phyloP scores from a whole-genome alignment of 164 flowering plant genomes.

The Aristolochia californica region DNA sequence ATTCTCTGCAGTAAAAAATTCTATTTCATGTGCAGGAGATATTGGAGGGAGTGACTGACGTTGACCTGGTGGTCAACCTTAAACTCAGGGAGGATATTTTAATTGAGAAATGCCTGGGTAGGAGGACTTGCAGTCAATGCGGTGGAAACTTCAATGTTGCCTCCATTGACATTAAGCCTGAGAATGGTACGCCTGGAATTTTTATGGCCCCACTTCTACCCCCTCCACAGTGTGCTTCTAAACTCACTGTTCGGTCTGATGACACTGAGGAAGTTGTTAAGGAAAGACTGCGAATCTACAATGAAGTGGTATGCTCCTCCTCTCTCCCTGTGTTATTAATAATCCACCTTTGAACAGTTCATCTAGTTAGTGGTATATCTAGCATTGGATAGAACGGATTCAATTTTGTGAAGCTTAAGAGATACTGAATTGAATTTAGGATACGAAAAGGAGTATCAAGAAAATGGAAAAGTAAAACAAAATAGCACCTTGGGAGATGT shows the following conservation, averaged over 20 bases:
- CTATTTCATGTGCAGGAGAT: conserved; percentile 52
- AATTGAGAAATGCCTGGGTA: conserved; percentile 86
- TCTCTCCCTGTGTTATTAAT: background rate
- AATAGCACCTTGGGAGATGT: too few relatives aligned
- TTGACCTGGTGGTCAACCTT: conserved; percentile 77
- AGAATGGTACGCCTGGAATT: conserved; percentile 66
- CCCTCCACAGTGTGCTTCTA: conserved; percentile 72
- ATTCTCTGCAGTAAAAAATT: too few relatives aligned
- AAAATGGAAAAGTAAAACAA: too few relatives aligned
- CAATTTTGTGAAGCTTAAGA: too few relatives aligned
- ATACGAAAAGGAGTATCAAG: too few relatives aligned
- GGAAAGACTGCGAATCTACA: conserved; percentile 62
- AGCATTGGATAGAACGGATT: too few relatives aligned
- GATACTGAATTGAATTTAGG: too few relatives aligned
- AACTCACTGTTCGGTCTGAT: conserved; percentile 76
- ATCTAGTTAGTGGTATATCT: too few relatives aligned
- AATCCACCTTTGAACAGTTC: too few relatives aligned
- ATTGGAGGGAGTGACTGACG: conserved; percentile 73
- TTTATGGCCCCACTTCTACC: conserved; percentile 88
- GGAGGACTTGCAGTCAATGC: conserved; percentile 86
- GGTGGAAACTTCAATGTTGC: conserved; percentile 78
- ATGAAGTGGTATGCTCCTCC: conserved; percentile 53
- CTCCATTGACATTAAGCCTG: conserved; percentile 55
- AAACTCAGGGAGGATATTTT: conserved; percentile 78
- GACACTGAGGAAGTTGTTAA: conserved; percentile 81